Evolutionary conservation across 768 basidiomycete species (phyloP), one percentile per base, ranked within the genome.

Genomic region (Psilocybe cubensis): DNA sequence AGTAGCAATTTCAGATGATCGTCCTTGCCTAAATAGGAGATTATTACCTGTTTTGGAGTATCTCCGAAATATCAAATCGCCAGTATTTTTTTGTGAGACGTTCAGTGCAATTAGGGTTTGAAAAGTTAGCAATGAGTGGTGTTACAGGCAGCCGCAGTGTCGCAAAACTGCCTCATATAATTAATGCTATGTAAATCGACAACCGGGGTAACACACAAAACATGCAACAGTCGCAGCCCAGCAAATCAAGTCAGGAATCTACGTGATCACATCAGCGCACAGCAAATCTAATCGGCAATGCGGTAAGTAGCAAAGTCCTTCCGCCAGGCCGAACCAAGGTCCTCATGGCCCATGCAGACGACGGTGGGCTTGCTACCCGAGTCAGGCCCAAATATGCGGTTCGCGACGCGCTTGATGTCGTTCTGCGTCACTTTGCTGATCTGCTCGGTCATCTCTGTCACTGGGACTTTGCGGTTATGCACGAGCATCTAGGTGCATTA

Each of bases 381-480:
- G 28, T 81, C 73, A 0, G 83, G 81, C 17, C 89, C 85, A 66
- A 96, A 91, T 24, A 97, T 72, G 24, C 88, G 84, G 21, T 76
- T 76, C 4, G 94, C 94, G 10, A 94, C 93, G 20, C 87, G 83
- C 56, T 81, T 85, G 27, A 98, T 76, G 56, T 89, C 87, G 42
- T 84, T 79, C 1, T 86, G 68, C 7, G 85, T 85, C 55, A 98
- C 85, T 33, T 79, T 76, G 72, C 94, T 92, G 59, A 98, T 91
- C 67, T 88, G 88, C 4, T 81, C 85, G 50, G 88, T 88, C 96
- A 98, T 98, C 71, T 98, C 95, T 9, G 84, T 79, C n/a, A 94
- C 80, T 12, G 92, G 86, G 40, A 97, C 82, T 71, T 91, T 94
- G 64, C 91, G 86, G 56, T 86, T 83, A 65, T 96, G 94, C 7